A percentile compares a stretch with the other conserved stretches of the same genome.
Conservation (phyloP, 768 basidiomycete species). For the Rhodotorula graminis region DNA sequence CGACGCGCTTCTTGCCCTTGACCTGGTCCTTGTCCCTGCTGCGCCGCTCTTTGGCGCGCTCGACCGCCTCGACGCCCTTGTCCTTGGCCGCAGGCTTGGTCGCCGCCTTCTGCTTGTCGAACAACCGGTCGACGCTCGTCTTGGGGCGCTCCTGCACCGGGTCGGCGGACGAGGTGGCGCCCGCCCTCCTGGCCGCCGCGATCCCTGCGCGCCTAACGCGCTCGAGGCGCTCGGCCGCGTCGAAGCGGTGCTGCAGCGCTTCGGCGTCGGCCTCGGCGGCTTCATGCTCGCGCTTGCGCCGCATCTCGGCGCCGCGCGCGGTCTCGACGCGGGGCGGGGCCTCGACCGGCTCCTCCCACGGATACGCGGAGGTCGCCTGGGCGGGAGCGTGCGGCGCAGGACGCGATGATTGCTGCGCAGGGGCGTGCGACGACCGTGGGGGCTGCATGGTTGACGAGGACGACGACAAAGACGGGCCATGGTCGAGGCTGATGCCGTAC, state of each 20-base stretch:
- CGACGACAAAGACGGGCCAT: too few relatives aligned
- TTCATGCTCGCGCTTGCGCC: background rate
- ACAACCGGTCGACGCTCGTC: background rate
- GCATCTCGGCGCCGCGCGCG: conserved; percentile 1
- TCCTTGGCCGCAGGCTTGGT: background rate
- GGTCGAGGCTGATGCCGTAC: too few relatives aligned
- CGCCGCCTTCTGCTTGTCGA: background rate
- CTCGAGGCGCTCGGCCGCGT: background rate
- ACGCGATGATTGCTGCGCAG: too few relatives aligned
- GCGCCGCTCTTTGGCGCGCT: background rate
- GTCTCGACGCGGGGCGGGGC: background rate
- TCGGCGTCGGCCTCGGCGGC: background rate
- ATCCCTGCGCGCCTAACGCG: background rate
- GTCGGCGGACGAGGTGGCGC: too few relatives aligned
- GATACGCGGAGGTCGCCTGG: too few relatives aligned
- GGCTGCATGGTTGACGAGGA: too few relatives aligned
- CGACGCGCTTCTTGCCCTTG: background rate
- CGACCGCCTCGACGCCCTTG: background rate
- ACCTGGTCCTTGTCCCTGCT: background rate
- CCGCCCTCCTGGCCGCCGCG: background rate
- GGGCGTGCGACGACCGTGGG: too few relatives aligned
- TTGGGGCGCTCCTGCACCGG: too few relatives aligned
- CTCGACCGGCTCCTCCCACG: too few relatives aligned
- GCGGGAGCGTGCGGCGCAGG: too few relatives aligned
- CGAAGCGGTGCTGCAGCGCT: background rate